These are phyloP conservation scores for Paecilomyces dactylethromorphus DNA, from an alignment of 2,329 filamentous ascomycete genomes.

Conservation along the genomic window DNA sequence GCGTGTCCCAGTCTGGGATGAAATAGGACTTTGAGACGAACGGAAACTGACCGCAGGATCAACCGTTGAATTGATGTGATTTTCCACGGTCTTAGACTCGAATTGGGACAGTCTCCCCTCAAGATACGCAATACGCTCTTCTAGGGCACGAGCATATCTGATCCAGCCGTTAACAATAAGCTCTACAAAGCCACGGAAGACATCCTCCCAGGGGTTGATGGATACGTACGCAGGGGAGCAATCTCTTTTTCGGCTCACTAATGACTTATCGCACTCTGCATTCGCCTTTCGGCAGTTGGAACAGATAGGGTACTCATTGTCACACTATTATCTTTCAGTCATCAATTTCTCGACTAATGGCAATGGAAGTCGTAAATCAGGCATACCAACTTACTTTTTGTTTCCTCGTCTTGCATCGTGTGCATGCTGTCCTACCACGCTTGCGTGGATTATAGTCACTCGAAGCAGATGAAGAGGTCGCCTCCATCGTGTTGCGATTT, in stretches of 20 bases:
- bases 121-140: conserved; percentile 38
- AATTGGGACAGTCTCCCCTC: conserved; percentile 24
- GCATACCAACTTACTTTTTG: conserved; percentile 29
- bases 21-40: conserved; percentile 12
- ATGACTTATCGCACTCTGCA: conserved; percentile 36
- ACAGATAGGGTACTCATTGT: conserved; percentile 39
- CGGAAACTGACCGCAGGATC: conserved; percentile 16
- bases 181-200: background rate
- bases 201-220: background rate
- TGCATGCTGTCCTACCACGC: conserved; percentile 39
- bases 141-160: conserved; percentile 38
- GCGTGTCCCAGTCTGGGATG: background rate
- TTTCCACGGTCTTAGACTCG: conserved; percentile 7
- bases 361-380: background rate
- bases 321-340: conserved; percentile 26
- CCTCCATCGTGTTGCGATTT: background rate
- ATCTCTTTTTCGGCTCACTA: conserved; percentile 32
- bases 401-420: conserved; percentile 41
- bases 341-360: background rate
- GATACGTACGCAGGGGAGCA: conserved; percentile 26
- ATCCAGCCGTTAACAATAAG: conserved; percentile 3
- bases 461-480: conserved; percentile 12
- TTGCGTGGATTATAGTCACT: conserved; percentile 37
- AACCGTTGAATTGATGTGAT: conserved; percentile 5
- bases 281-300: conserved; percentile 41